These are phyloP conservation scores for Tylopilus microsporus DNA, from an alignment of 1,284 basidiomycete species.

Conservation along the genomic window DNA sequence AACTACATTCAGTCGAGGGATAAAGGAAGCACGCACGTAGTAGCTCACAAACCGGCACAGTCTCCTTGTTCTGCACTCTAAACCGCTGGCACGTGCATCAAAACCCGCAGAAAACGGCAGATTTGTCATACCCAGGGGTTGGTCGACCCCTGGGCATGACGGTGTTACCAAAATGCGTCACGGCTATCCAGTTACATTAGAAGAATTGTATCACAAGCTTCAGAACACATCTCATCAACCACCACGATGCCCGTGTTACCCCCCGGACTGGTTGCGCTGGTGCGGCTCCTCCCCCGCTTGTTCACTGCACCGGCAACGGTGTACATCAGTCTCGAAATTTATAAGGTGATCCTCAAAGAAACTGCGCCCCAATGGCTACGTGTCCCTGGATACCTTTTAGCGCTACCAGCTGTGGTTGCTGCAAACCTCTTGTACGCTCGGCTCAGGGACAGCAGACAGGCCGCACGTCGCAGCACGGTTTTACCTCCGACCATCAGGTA, in stretches of 20 bases:
- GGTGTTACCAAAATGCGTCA: too few relatives aligned
- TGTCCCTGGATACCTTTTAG: constrained; percentile 23
- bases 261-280: constrained; percentile 30
- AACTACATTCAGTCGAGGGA: too few relatives aligned
- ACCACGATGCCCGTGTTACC: constrained; percentile 21
- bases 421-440: constrained; percentile 22
- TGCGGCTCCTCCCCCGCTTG: constrained; percentile 24
- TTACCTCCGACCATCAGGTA: constrained; percentile 27
- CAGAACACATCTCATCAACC: too few relatives aligned
- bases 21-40: too few relatives aligned
- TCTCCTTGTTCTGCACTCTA: too few relatives aligned
- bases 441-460: constrained; percentile 19
- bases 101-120: too few relatives aligned
- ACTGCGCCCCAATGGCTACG: constrained; percentile 14
- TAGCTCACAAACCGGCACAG: too few relatives aligned
- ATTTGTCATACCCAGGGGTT: too few relatives aligned
- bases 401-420: constrained; percentile 27
- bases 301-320: constrained; percentile 18
- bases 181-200: too few relatives aligned
- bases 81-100: too few relatives aligned
- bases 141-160: too few relatives aligned
- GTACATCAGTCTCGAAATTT: constrained; percentile 12
- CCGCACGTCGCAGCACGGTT: constrained; percentile 32
- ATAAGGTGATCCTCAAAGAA: constrained; percentile 2
- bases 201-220: too few relatives aligned